These are phyloP conservation scores for Fraxinus ornus DNA, from an alignment of 305 asterid species.

Conservation along the genomic window DNA sequence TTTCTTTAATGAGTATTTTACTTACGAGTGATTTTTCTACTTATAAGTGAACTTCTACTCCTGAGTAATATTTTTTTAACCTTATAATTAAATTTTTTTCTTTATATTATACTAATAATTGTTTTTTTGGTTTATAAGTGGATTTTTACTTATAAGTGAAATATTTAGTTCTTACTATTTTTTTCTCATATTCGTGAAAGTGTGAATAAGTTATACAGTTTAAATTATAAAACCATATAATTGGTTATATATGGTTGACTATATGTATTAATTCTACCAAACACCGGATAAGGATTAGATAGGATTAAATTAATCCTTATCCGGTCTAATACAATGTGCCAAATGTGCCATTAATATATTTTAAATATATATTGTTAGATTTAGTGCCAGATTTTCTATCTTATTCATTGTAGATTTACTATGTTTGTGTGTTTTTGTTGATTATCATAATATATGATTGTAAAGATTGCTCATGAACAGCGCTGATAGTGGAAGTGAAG, in stretches of 20 bases:
- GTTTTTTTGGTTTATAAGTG: neutral
- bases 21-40: neutral
- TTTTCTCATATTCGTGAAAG: neutral
- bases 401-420: neutral
- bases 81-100: neutral
- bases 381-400: neutral
- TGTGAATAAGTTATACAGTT: neutral
- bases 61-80: neutral
- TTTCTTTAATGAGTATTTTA: too few species aligned
- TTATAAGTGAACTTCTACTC: neutral
- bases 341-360: neutral
- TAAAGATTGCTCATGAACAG: constrained; percentile 44
- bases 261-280: neutral
- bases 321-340: neutral
- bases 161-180: neutral
- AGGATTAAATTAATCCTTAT: neutral
- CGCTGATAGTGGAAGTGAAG: constrained; percentile 88
- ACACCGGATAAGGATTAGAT: neutral
- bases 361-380: neutral
- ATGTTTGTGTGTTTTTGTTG: constrained; percentile 6
- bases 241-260: neutral
- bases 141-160: neutral
- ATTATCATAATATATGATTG: constrained; percentile 24
- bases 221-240: neutral
- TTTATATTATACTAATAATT: neutral